Evolutionary conservation across 2,329 filamentous ascomycete genomes (phyloP), one percentile per base, ranked within the genome.

Genomic region (Setomelanomma holmii): DNA sequence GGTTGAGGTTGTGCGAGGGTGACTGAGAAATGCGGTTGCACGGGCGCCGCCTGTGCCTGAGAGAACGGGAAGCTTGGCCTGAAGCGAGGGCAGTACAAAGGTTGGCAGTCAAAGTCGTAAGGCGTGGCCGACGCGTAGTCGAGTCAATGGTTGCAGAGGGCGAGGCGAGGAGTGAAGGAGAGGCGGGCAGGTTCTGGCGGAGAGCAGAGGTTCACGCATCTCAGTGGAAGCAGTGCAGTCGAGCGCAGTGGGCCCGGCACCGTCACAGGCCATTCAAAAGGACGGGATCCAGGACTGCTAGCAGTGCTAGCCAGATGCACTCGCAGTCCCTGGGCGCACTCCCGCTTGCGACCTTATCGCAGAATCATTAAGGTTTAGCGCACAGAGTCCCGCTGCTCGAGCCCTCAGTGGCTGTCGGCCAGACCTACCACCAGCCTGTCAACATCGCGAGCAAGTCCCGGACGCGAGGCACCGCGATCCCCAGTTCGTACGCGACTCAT

Each of bases 1-100:
- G 53, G 49, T 45, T 51, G 51, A 47, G 50, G 51, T 58, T 62
- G 67, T 71, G 61, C 63, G 60, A 67, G 61, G 53, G 65, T 63
- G 63, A 64, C 56, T 34, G 56, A 61, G 55, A n/a, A n/a, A 61
- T 54, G 58, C 50, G 53, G 68, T 63, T 55, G 62, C 57, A 67
- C 67, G 52, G 58, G 58, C 56, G 59, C 51, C 46, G 58, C 47
- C 53, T 48, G 58, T 36, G 47, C 47, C 30, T 56, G 45, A 45
- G 46, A 34, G 58, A 55, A 51, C 51, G 47, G 38, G 44, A 51
- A 48, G 58, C 47, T 55, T 61, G 44, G 51, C 57, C 57, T 45
- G 59, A 58, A 60, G 60, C 56, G 55, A 53, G 47, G 49, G 43
- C 17, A 30, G 27, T 10, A 14, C 17, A 40, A 30, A 34, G 30